phyloP scores from a whole-genome alignment of 2,329 filamentous ascomycete species.

The Aspergillus bombycis region DNA sequence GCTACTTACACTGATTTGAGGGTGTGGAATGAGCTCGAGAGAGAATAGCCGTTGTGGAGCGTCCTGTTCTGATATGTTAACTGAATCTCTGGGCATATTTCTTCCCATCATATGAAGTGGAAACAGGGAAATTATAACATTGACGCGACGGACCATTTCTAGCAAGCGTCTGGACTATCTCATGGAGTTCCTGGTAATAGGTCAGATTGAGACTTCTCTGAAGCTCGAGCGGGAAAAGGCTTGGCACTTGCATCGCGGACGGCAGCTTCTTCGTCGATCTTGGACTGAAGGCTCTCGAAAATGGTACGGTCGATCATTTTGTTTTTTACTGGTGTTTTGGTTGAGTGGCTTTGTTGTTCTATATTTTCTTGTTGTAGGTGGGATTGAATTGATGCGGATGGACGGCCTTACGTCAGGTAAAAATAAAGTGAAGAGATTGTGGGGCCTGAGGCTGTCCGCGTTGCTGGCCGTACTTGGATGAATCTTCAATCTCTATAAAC shows the following conservation, averaged over 20 bases:
- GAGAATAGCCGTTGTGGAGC: slow-evolving; percentile 78
- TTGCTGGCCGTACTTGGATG: background rate
- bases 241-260: slow-evolving; percentile 68
- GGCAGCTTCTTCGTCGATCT: slow-evolving; percentile 83
- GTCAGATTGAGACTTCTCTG: background rate
- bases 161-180: slow-evolving; percentile 80
- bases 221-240: slow-evolving; percentile 10
- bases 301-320: slow-evolving; percentile 77
- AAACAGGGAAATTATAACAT: background rate
- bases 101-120: background rate
- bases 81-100: background rate
- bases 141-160: slow-evolving; percentile 61
- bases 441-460: slow-evolving; percentile 16
- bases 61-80: slow-evolving; percentile 52
- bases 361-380: slow-evolving; percentile 21
- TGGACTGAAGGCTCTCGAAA: slow-evolving; percentile 83
- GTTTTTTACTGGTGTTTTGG: slow-evolving; percentile 18
- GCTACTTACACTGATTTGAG: slow-evolving; percentile 59
- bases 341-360: background rate
- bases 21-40: slow-evolving; percentile 90
- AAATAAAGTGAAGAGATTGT: slow-evolving; percentile 21
- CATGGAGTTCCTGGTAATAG: slow-evolving; percentile 67
- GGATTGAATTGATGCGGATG: slow-evolving; percentile 13
- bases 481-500: background rate
- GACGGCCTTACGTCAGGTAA: slow-evolving; percentile 23